phyloP scores from a whole-genome alignment of 2,329 filamentous ascomycete species.

The Stachybotrys chlorohalonatus region DNA sequence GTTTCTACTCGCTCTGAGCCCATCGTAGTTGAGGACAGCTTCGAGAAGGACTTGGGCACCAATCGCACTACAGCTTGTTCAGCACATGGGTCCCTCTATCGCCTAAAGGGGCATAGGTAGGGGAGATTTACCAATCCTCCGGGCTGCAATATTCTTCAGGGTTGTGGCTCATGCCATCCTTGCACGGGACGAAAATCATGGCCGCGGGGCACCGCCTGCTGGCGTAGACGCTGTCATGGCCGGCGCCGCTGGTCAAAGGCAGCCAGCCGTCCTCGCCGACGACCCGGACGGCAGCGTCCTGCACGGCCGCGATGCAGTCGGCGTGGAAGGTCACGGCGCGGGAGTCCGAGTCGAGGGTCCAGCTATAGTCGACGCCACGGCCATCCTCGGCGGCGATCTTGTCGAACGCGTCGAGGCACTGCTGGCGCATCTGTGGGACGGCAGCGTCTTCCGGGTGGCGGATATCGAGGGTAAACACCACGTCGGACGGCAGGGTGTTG shows the following conservation, averaged over 20 bases:
- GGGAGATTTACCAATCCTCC: not conserved
- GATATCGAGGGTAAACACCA: slow-evolving; percentile 59
- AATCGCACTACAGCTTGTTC: not conserved
- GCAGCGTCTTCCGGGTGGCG: slow-evolving; percentile 45
- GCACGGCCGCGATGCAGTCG: slow-evolving; percentile 57
- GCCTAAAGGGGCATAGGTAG: not conserved
- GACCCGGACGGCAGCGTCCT: slow-evolving; percentile 44
- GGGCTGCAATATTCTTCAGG: not conserved
- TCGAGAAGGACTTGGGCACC: not conserved
- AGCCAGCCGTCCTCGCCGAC: slow-evolving; percentile 33
- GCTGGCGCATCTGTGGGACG: slow-evolving; percentile 34
- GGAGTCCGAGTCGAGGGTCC: slow-evolving; percentile 50
- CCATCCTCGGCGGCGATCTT: slow-evolving; percentile 15
- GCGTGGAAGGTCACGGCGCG: slow-evolving; percentile 54
- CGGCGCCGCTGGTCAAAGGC: slow-evolving; percentile 26
- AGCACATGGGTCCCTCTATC: not conserved
- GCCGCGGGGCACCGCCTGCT: slow-evolving; percentile 22
- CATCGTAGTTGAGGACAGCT: not conserved
- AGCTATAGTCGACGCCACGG: slow-evolving; percentile 38
- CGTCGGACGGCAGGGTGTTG: slow-evolving; percentile 60
- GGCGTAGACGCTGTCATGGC: slow-evolving; percentile 27
- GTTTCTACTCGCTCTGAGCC: too few species aligned
- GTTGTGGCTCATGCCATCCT: not conserved
- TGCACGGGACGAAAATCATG: slow-evolving; percentile 23
- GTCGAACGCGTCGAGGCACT: slow-evolving; percentile 13